Base-by-base conservation (phyloP, 2,329 filamentous ascomycete genomes). In the Nakataea oryzae region DNA sequence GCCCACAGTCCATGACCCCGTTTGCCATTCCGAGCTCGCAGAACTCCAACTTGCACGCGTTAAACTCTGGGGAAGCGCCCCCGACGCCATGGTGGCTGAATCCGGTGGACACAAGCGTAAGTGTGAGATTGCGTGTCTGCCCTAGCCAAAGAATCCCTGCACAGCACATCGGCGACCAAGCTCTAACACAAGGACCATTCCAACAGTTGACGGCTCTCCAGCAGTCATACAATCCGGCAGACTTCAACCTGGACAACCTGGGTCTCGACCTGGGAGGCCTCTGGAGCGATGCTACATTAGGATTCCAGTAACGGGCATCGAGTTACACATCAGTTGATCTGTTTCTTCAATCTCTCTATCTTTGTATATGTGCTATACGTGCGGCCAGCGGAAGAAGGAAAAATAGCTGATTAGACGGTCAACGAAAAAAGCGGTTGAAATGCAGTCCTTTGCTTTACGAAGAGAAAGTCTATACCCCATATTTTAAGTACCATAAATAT, bases 51-150 rank as follows among this genome's bases (percentile, higher is more conserved):
- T 27, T 28, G 28, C 61, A 63, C 26, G 63, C 61, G 14, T 59
- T 63, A 17, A 58, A 63, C 30, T 30, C 65, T 32, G 61, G 65
- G 17, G 62, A 64, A 9, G 61, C 64, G 3, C 63, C 68, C 8
- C 64, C 65, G 14, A 65, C 68, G 7, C 66, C 67, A 30, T 70
- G 69, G 69, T 70, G 69, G 69, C 61, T 69, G 63, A 62, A 64
- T 34, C 62, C 62, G 54, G 62, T 63, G 50, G 66, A 66, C 63
- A 62, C 66, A 57, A 61, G 61, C 61, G 65, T 66, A 61, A 63
- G 65, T 54, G 14, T 26, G 30, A n/a, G 28, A 30, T 28, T 50
- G 54, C 41, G 5, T 13, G 32, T 17, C 32, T 21, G 2, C 13
- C 1, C 47, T 54, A 1, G 30, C 2, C 9, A 12, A 32, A 32